Conservation (phyloP, 2,329 filamentous ascomycete species). For the Zymoseptoria crescenta region DNA sequence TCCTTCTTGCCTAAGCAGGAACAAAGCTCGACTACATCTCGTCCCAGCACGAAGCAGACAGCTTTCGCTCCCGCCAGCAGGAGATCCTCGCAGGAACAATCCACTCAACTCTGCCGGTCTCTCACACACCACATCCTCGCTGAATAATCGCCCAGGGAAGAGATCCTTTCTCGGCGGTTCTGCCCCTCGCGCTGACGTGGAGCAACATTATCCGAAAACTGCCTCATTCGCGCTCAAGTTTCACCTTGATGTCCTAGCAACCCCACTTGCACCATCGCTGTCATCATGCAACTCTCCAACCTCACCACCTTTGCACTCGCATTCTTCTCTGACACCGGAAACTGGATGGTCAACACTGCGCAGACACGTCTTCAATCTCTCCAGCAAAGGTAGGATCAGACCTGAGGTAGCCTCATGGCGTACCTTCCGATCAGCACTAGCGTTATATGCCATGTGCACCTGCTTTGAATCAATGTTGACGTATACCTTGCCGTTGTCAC, state of each 20-base stretch:
- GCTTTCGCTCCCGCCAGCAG: too few species aligned
- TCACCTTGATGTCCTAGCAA: slow-evolving; percentile 15
- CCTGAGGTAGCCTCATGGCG: background rate
- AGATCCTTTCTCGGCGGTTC: background rate
- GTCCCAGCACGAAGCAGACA: background rate
- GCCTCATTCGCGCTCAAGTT: slow-evolving; percentile 16
- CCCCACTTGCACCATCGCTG: slow-evolving; percentile 2
- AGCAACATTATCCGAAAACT: slow-evolving; percentile 8
- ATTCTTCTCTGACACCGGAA: slow-evolving; percentile 4
- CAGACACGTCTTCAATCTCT: slow-evolving; percentile 21
- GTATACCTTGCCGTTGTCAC: background rate
- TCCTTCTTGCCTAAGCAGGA: background rate
- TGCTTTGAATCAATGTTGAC: background rate
- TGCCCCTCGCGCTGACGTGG: background rate
- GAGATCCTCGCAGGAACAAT: background rate
- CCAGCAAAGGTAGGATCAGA: slow-evolving; percentile 15
- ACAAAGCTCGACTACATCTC: background rate
- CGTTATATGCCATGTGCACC: background rate
- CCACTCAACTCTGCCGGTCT: background rate
- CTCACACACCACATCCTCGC: background rate
- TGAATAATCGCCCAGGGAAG: background rate
- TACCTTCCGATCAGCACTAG: background rate
- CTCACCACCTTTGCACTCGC: slow-evolving; percentile 18
- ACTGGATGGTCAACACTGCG: slow-evolving; percentile 22
- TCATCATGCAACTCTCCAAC: slow-evolving; percentile 21